Evolutionary conservation across 768 basidiomycete species (phyloP).

Genomic region (Suillus plorans): DNA sequence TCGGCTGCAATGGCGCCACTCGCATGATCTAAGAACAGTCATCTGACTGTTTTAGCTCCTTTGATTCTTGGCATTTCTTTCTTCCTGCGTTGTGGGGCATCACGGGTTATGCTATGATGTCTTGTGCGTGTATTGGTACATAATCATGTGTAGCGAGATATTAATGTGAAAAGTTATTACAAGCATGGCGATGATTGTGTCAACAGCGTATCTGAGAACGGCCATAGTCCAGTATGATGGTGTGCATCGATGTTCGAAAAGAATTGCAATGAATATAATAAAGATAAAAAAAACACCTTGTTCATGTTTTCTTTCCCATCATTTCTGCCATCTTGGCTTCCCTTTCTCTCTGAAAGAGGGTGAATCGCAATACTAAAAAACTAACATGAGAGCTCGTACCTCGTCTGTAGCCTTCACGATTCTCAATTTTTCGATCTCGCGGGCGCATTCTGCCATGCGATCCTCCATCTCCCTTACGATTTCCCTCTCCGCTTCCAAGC

Average conservation of each 20-base stretch:
- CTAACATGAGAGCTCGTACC: constrained; percentile 23
- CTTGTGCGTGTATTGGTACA: background rate
- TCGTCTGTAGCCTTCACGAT: constrained; percentile 70
- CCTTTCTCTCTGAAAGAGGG: constrained; percentile 47
- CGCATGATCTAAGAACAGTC: background rate
- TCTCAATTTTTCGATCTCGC: constrained; percentile 68
- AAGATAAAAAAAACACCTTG: too few species aligned
- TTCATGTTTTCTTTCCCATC: constrained; percentile 7
- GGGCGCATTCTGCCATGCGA: constrained; percentile 66
- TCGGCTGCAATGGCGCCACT: too few species aligned
- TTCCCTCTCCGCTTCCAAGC: constrained; percentile 49
- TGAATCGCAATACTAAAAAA: background rate
- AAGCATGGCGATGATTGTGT: background rate
- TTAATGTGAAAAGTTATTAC: background rate
- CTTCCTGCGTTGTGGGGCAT: background rate
- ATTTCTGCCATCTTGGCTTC: constrained; percentile 48
- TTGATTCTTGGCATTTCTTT: background rate
- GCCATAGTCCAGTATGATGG: background rate
- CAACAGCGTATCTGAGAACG: background rate
- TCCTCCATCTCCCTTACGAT: constrained; percentile 60
- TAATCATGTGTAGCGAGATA: background rate
- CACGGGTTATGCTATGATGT: background rate
- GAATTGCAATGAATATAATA: background rate
- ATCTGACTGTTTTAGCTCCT: background rate
- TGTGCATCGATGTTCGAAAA: background rate